Conservation (phyloP, 1,139 yeast genomes). For the Arxiozyma bovina region DNA sequence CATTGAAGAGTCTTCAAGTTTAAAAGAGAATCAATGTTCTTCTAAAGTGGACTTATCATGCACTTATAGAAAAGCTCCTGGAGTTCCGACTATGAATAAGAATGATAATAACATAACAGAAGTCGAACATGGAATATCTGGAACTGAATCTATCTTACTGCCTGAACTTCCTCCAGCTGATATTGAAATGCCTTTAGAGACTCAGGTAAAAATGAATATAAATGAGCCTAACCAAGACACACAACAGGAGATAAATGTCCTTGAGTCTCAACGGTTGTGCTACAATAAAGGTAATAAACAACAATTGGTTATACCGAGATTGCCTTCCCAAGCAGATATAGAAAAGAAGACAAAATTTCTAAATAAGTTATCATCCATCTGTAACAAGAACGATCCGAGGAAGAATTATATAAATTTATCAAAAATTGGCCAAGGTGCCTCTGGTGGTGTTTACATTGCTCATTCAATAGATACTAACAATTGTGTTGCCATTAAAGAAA, state of each 20-base stretch:
- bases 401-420: conserved; percentile 55
- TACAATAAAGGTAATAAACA: conserved; percentile 8
- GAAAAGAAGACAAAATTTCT: conserved; percentile 37
- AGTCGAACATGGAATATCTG: background rate
- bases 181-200: background rate
- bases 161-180: conserved; percentile 5
- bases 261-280: conserved; percentile 15
- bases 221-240: background rate
- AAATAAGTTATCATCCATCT: conserved; percentile 57
- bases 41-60: background rate
- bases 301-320: background rate
- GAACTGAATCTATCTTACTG: conserved; percentile 1
- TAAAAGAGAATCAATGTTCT: background rate
- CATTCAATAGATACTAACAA: conserved; percentile 52
- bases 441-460: conserved; percentile 95
- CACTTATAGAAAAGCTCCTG: conserved; percentile 1
- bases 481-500: conserved; percentile 89
- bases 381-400: conserved; percentile 85
- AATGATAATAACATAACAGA: background rate
- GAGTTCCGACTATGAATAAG: background rate
- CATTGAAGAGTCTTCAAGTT: conserved; percentile 68
- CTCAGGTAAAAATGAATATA: background rate
- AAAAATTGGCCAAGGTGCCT: conserved; percentile 96
- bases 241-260: conserved; percentile 8
- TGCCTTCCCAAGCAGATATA: background rate